Base-by-base conservation (phyloP, 331 rosid genomes). In the Spiraea crenata region DNA sequence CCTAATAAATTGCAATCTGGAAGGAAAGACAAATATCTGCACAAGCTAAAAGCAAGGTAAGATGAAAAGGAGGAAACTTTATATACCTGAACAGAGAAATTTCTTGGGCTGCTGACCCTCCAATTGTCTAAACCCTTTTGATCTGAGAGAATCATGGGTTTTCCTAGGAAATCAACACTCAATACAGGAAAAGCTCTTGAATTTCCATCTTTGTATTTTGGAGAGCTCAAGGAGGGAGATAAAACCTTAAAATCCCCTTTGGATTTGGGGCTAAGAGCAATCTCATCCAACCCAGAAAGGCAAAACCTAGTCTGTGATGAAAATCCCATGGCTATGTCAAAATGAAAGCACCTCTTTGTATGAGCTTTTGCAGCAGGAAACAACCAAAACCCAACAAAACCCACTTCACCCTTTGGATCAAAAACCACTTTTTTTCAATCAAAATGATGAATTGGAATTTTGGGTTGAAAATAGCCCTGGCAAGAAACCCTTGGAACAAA, bases 11-110 rank as follows among this genome's bases (percentile, higher is more conserved):
- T 69, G 74, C 48, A 8, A 9, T 3, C 17, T 10, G 15, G 6
- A 15, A 44, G 20, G 9, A 60, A 73, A 9, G 2, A n/a, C 51
- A 17, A n/a, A 51, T n/a, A 35, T 14, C n/a, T 5, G 1, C 31
- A 5, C 14, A 55, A 8, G 37, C 25, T 37, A 69, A 72, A 74
- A 50, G 25, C 31, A 14, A 11, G 9, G 48, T 35, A 60, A 69
- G 35, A 1, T 10, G 31, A 66, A 46, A 67, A 69, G 74, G 14
- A 5, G 34, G 48, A 25, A 2, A 0, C 12, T 66, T 65, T 48
- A 69, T 81, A 56, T 87, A 91, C 97, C 59, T 59, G 77, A 45
- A 81, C 71, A 68, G 86, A 65, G 11, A 81, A 42, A 71, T 64
- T 60, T 31, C 50, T 61, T 5, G 84, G 47, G 59, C 73, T 1